Evolutionary conservation across 73 alveolate species (phyloP), one percentile per base, ranked within the genome.

Genomic region (Diophrys appendiculata): DNA sequence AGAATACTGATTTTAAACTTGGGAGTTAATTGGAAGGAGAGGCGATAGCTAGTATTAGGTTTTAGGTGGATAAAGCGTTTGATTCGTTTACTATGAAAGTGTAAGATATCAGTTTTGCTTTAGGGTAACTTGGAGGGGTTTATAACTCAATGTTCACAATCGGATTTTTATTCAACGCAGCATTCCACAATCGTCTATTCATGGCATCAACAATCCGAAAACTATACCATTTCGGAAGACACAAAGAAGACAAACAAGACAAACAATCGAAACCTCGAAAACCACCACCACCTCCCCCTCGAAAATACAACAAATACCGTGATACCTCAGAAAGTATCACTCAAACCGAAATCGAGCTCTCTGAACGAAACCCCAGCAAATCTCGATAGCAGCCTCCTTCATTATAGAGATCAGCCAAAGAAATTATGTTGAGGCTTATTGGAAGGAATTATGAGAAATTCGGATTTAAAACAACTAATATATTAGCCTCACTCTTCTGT

Each of bases 401-500:
- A n/a, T n/a, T n/a, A n/a, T n/a, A n/a, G n/a, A n/a, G n/a, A n/a
- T n/a, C n/a, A n/a, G n/a, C n/a, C n/a, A n/a, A n/a, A n/a, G n/a
- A n/a, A n/a, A n/a, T n/a, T n/a, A n/a, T n/a, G n/a, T n/a, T n/a
- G n/a, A n/a, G 60, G n/a, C 60, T 43, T 5, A 43, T 43, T 18
- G 60, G 60, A 5, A 5, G 18, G 18, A 43, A 18, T 11, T 43
- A 43, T 43, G 60, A 43, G 18, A 43, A 43, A 43, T 43, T 43
- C 18, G 60, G 60, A 11, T 43, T 43, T 18, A 43, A 43, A 43
- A 43, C 60, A 43, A 43, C 60, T 18, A 43, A 43, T 18, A 43
- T 43, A 5, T 18, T 43, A 5, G 60, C 60, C 5, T 43, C 60
- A 5, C 75, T 65, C 25, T 23, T 77, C 18, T 83, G 92, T 70